phyloP scores from a whole-genome alignment of 75 land plant genomes.

The Sequoiadendron giganteum region DNA sequence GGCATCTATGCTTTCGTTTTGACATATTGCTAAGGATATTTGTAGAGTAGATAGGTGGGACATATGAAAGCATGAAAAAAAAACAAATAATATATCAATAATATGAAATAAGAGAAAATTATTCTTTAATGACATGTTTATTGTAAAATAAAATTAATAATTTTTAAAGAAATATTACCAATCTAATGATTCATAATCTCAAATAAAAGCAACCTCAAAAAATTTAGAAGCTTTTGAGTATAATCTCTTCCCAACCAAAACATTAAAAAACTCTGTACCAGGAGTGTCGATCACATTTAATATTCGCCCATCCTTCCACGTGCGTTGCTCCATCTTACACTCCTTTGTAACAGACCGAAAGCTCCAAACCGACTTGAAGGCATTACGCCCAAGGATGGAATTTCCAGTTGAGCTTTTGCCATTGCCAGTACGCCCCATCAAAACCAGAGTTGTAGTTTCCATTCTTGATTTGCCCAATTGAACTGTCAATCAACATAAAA shows the following conservation, averaged over 20 bases:
- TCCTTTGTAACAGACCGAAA: constrained; percentile 58
- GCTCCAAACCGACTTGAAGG: constrained; percentile 51
- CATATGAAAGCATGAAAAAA: too few species aligned
- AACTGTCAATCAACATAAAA: neutral
- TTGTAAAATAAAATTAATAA: too few species aligned
- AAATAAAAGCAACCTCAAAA: too few species aligned
- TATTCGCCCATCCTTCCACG: constrained; percentile 54
- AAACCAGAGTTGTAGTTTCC: constrained; percentile 50
- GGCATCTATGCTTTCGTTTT: too few species aligned
- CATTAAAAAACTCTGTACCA: constrained; percentile 31
- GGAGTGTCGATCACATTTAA: constrained; percentile 86
- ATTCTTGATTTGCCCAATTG: neutral
- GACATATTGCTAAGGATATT: too few species aligned
- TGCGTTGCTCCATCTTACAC: constrained; percentile 48
- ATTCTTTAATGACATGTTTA: too few species aligned
- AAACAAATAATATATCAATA: too few species aligned
- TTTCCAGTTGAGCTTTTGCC: constrained; percentile 82
- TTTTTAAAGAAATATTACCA: too few species aligned
- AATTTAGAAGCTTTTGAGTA: too few species aligned
- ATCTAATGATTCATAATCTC: neutral
- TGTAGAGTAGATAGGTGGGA: too few species aligned
- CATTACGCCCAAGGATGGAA: constrained; percentile 55
- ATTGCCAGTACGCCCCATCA: constrained; percentile 36
- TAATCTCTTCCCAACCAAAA: too few species aligned
- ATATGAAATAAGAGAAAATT: too few species aligned